Conservation (phyloP, 23 red algal genomes). For the Gracilaria caudata region DNA sequence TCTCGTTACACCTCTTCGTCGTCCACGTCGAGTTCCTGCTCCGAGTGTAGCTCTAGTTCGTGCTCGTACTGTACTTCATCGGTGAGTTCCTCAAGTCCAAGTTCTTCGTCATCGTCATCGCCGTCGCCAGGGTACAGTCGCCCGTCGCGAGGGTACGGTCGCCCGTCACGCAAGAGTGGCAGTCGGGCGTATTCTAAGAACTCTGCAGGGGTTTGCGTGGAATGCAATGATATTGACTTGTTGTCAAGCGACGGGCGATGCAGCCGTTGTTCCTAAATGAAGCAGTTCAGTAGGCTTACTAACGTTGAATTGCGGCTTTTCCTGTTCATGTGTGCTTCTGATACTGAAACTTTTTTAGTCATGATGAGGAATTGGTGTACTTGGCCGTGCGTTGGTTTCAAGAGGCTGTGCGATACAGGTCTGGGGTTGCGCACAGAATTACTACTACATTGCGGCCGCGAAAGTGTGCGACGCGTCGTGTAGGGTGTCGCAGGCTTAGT, state of each 20-base stretch:
- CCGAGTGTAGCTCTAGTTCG: constrained; percentile 22
- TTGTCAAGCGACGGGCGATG: not conserved
- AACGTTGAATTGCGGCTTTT: not conserved
- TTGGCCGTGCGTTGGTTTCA: not conserved
- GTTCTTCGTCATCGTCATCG: not conserved
- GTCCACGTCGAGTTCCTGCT: constrained; percentile 15
- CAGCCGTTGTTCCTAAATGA: not conserved
- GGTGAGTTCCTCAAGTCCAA: not conserved
- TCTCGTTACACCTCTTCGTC: constrained; percentile 20
- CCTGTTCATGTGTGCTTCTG: not conserved
- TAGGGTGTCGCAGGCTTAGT: no score
- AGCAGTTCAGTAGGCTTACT: not conserved
- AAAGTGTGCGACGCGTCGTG: no score
- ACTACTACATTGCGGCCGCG: no score
- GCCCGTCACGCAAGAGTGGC: not conserved
- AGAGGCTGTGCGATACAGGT: not conserved
- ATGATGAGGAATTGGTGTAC: not conserved
- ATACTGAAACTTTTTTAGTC: not conserved
- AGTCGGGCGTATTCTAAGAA: not conserved
- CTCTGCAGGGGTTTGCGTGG: constrained; percentile 1
- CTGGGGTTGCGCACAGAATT: not conserved
- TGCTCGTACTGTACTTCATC: constrained; percentile 34
- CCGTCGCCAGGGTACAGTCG: not conserved
- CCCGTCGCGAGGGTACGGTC: not conserved
- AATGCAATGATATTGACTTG: not conserved